Percentiles rank a stretch among this genome's conserved stretches.
Evolutionary conservation across 2,329 filamentous ascomycete genomes (phyloP).

Genomic region (Fusarium burgessii): DNA sequence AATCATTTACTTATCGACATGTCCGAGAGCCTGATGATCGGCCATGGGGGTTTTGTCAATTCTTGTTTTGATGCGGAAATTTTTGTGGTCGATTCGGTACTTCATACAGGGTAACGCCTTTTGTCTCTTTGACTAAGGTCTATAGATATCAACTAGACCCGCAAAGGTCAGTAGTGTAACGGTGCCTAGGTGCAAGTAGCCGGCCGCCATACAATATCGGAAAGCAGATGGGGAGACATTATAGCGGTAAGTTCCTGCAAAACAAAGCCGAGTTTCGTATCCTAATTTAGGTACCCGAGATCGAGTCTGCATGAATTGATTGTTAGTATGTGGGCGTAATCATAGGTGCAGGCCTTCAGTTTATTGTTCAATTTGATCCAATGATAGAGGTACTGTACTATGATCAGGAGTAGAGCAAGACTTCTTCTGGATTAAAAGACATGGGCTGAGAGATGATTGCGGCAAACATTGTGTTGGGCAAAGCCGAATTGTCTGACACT

Average conservation of each 20-base stretch:
- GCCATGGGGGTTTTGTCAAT: not conserved
- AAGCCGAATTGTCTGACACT: constrained; percentile 25
- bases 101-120: constrained; percentile 11
- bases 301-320: not conserved
- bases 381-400: not conserved
- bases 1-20: constrained; percentile 21
- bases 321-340: not conserved
- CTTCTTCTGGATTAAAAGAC: constrained; percentile 1
- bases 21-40: constrained; percentile 6
- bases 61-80: constrained; percentile 8
- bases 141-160: constrained; percentile 4
- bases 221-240: constrained; percentile 11
- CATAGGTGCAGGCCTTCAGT: not conserved
- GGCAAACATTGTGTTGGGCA: constrained; percentile 15
- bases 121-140: constrained; percentile 2
- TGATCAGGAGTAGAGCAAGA: not conserved
- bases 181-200: constrained; percentile 23
- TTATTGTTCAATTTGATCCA: not conserved
- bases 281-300: constrained; percentile 30
- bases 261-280: constrained; percentile 34
- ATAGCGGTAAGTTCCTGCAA: constrained; percentile 34
- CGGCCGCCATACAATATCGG: constrained; percentile 14
- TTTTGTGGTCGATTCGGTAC: not conserved
- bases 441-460: constrained; percentile 20
- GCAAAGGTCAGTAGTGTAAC: constrained; percentile 28